Evolutionary conservation across 106 monocot genomes (phyloP).

Genomic region (Allium sativum): DNA sequence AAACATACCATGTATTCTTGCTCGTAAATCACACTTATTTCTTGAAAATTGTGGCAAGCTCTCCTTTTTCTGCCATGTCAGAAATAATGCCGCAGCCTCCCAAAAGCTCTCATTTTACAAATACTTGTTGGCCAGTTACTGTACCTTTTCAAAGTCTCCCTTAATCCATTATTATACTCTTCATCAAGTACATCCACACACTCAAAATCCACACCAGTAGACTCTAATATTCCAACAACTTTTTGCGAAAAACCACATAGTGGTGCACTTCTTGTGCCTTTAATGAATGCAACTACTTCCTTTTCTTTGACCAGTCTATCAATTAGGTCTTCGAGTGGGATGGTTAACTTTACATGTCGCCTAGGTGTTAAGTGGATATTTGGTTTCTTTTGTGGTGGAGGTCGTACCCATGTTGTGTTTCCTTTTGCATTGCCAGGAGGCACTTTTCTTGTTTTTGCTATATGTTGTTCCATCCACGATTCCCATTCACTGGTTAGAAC

Average conservation of each 20-base stretch:
- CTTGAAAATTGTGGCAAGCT: constrained; percentile 37
- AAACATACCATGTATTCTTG: constrained; percentile 1
- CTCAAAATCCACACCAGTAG: constrained; percentile 70
- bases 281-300: constrained; percentile 91
- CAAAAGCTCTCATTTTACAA: constrained; percentile 68
- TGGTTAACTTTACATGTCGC: constrained; percentile 62
- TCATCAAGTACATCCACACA: constrained; percentile 83
- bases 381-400: constrained; percentile 36
- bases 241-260: constrained; percentile 95
- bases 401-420: constrained; percentile 53
- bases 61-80: constrained; percentile 74
- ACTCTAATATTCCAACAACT: constrained; percentile 71
- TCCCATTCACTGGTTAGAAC: constrained; percentile 75
- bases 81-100: constrained; percentile 94
- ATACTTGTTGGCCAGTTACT: constrained; percentile 99
- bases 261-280: constrained; percentile 78
- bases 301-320: constrained; percentile 79
- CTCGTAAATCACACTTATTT: constrained; percentile 21
- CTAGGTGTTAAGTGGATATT: constrained; percentile 74
- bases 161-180: constrained; percentile 69
- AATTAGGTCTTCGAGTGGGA: constrained; percentile 77
- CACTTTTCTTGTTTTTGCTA: constrained; percentile 48
- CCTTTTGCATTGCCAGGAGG: constrained; percentile 80
- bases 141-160: constrained; percentile 81
- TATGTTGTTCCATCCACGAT: constrained; percentile 93